Base-by-base conservation (phyloP, 1,284 basidiomycete species). In the Cryptococcus depauperatus region DNA sequence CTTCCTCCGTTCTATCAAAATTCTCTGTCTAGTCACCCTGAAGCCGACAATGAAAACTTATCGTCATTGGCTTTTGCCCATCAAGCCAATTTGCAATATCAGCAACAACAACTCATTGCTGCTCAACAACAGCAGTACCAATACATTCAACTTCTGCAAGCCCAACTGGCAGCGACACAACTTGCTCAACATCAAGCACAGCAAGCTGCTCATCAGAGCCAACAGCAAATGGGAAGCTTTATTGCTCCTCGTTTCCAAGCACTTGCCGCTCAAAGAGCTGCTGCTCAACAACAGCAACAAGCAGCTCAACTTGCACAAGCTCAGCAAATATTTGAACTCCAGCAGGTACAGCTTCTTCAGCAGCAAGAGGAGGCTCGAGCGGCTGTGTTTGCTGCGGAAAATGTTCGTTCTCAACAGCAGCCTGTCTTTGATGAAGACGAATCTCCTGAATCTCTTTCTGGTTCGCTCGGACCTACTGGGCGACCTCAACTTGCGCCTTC, bases 201-300 rank as follows among this genome's bases (percentile, higher is more conserved):
- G n/a, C 37, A 43, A 23, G 45, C 46, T 26, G 45, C 34, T 10
- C 48, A 46, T 21, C 44, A 46, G 37, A 52, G 61, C 45, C 54
- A 58, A 35, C 59, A 62, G 46, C 58, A 62, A 35, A 61, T 64
- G 55, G 64, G 66, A 25, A 84, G 76, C 55, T 91, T 89, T 64
- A 79, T 84, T 60, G 82, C 87, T 37, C 87, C 88, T 32, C 81
- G 88, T 26, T 91, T 91, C 66, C 85, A 83, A 26, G 85, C 85
- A 32, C 75, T 90, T 44, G 85, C 84, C 26, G 82, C 83, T 11
- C 83, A 85, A 59, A 68, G 65, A n/a, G 58, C 50, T 4, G 58
- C 57, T 1, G 48, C 58, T 37, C 61, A 74, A 54, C 56, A 58
- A 44, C 62, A 64, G 40, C 82, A 85, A 58, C 77, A 49, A 30